Base-by-base conservation (phyloP, 106 monocot species). In the Gastrodia elata region DNA sequence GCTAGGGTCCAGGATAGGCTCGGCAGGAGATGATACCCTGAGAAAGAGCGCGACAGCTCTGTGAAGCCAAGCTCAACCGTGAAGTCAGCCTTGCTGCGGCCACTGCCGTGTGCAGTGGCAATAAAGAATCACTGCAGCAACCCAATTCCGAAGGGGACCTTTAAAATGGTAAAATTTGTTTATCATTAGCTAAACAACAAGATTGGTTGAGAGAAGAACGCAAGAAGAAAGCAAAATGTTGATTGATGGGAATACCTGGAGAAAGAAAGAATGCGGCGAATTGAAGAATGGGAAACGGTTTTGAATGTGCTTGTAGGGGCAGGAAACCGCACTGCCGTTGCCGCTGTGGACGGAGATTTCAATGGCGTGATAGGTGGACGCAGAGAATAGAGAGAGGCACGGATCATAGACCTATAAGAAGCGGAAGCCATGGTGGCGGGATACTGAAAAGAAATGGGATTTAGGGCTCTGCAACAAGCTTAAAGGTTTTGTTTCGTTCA, bases 1-100 rank as follows among this genome's bases (percentile, higher is more conserved):
- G 69, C 69, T 69, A 69, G 39, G 41, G 69, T 69, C 69, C 69
- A 40, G 69, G 69, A 40, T 69, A 40, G 8, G 40, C 69, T 69
- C 26, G 69, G 69, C 69, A 69, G 40, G 25, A 69, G 24, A 69
- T 26, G 39, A 39, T 77, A 77, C 77, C 77, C 67, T 70, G 77
- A 52, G 70, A 77, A 32, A 77, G 77, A 56, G 77, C 52, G 25
- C 56, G 49, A 56, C 55, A 77, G 39, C 70, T 58, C 20, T 68
- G 38, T 4, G 77, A 70, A 4, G 24, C 49, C 70, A 70, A 69
- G 57, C 55, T 70, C 56, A 77, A 4, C 13, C 42, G 77, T 34
- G 77, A 77, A 20, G 77, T 40, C 56, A 77, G 20, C 56, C 70
- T 11, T 3, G 38, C 38, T 15, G 36, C 57, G 8, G 39, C 70